A percentile compares a stretch with the other conserved stretches of the same genome.
Conservation (phyloP, 148 eudicot genomes). For the Rhododendron henanense region DNA sequence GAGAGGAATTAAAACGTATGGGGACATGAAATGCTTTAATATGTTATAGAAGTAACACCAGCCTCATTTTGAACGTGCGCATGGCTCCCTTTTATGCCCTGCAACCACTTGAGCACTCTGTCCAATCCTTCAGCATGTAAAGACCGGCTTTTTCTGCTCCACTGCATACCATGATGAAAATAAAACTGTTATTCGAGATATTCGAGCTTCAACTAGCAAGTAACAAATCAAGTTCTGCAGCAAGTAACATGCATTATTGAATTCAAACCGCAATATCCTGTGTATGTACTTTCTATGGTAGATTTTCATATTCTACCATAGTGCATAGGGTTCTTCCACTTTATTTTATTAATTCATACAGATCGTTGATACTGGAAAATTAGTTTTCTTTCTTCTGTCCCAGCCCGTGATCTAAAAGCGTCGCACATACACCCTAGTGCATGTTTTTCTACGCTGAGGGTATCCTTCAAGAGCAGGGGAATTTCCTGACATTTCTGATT, state of each 20-base stretch:
- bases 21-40: neutral
- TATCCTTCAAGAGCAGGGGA: neutral
- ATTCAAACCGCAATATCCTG: neutral
- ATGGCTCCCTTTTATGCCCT: constrained; percentile 32
- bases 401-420: neutral
- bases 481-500: neutral
- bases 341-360: neutral
- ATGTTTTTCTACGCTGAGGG: neutral
- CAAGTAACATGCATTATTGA: neutral
- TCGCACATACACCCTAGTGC: neutral
- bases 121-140: constrained; percentile 70
- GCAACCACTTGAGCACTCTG: constrained; percentile 63
- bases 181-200: neutral
- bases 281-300: neutral
- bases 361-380: neutral
- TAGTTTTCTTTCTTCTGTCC: neutral
- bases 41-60: constrained; percentile 35
- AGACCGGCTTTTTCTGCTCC: constrained; percentile 72
- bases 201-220: neutral
- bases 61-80: constrained; percentile 30
- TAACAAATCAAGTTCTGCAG: neutral
- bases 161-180: constrained; percentile 27
- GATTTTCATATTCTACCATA: neutral
- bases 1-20: neutral
- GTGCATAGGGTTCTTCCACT: neutral